Percentiles rank a stretch among this genome's conserved stretches.
Evolutionary conservation across 2,329 filamentous ascomycete species (phyloP).

Genomic region (Scedosporium aurantiacum): DNA sequence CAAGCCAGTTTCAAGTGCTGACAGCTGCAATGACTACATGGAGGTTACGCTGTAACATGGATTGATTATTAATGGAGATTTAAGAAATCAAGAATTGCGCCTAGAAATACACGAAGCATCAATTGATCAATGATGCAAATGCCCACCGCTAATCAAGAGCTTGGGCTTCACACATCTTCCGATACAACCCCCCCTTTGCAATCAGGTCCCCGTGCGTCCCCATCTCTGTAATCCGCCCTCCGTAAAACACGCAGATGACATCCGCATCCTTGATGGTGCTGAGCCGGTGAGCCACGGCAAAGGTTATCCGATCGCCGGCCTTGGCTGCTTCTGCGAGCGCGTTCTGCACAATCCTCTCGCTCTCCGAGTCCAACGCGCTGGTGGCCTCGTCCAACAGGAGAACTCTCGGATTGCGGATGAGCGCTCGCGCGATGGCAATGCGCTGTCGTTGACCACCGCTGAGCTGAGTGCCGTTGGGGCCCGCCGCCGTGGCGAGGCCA

Average conservation of each 20-base stretch:
- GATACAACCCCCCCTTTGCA: slow-evolving; percentile 33
- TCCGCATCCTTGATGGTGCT: slow-evolving; percentile 47
- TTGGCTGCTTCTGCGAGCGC: slow-evolving; percentile 38
- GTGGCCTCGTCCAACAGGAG: slow-evolving; percentile 68
- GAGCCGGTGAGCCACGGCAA: slow-evolving; percentile 54
- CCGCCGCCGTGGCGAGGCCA: slow-evolving; percentile 52
- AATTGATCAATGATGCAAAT: too few species aligned
- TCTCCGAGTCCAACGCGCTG: slow-evolving; percentile 49
- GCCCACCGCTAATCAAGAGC: slow-evolving; percentile 19
- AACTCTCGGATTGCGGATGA: slow-evolving; percentile 54
- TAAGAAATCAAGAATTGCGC: neutral
- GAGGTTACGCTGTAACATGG: too few species aligned
- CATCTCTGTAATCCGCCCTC: slow-evolving; percentile 43
- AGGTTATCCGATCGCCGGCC: slow-evolving; percentile 33
- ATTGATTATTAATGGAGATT: neutral
- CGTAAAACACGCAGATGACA: slow-evolving; percentile 51
- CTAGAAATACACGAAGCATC: neutral
- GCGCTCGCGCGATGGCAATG: slow-evolving; percentile 60
- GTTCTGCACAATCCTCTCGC: slow-evolving; percentile 53
- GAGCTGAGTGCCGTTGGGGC: slow-evolving; percentile 55
- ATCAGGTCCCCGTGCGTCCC: slow-evolving; percentile 53
- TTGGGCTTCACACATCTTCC: slow-evolving; percentile 39
- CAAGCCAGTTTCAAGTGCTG: too few species aligned
- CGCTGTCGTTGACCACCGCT: slow-evolving; percentile 65
- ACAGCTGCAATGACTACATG: too few species aligned